A percentile compares a stretch with the other conserved stretches of the same genome.
Evolutionary conservation across 2,329 filamentous ascomycete species (phyloP).

Genomic region (Fusarium sterilihyphosum): DNA sequence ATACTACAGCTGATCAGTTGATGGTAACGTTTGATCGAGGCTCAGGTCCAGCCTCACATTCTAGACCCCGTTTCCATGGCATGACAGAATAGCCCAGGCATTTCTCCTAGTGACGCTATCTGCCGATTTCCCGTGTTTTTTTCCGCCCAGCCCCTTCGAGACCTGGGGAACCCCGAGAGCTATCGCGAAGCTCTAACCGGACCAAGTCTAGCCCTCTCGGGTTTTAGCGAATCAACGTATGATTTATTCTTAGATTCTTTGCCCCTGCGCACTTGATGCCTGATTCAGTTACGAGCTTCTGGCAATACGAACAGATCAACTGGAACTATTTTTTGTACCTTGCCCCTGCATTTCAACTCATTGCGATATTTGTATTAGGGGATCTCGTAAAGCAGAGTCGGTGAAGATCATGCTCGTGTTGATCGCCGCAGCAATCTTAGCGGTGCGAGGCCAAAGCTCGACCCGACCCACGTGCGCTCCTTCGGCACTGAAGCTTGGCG

Average conservation of each 20-base stretch:
- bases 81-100: constrained; percentile 4
- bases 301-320: background rate
- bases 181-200: background rate
- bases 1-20: constrained; percentile 2
- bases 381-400: constrained; percentile 16
- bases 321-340: background rate
- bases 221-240: background rate
- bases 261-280: background rate
- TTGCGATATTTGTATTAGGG: background rate
- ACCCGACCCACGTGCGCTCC: background rate
- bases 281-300: constrained; percentile 1
- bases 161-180: background rate
- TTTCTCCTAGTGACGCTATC: fast-evolving
- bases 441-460: background rate
- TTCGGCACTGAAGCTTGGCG: background rate
- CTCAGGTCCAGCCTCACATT: background rate
- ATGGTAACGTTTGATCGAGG: background rate
- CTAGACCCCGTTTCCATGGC: background rate
- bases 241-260: constrained; percentile 5
- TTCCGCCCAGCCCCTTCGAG: background rate
- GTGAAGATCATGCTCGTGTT: background rate
- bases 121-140: background rate
- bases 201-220: fast-evolving
- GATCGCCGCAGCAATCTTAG: background rate
- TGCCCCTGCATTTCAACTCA: background rate